phyloP scores from a whole-genome alignment of 371 early-diverging fungal species.

The Actinomucor elegans region DNA sequence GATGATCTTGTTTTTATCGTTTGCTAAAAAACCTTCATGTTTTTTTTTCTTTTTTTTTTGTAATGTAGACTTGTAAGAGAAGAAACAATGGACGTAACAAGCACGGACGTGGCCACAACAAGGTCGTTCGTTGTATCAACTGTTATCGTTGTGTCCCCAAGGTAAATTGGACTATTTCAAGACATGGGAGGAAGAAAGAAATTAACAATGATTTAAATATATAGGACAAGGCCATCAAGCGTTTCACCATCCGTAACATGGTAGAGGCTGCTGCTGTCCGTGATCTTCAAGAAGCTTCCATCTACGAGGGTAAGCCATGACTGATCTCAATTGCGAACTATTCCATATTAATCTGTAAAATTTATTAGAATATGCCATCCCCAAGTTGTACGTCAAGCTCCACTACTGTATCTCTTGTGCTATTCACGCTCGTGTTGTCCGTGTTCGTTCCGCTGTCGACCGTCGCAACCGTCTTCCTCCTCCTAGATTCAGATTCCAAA shows the following conservation, averaged over 20 bases:
- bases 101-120: slow-evolving; percentile 97
- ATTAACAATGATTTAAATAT: neutral
- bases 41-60: neutral
- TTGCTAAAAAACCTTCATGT: neutral
- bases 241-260: slow-evolving; percentile 97
- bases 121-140: slow-evolving; percentile 97
- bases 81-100: slow-evolving; percentile 99
- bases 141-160: slow-evolving; percentile 98
- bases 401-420: slow-evolving; percentile 99
- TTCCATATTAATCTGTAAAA: too few relatives aligned
- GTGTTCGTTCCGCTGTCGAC: slow-evolving; percentile 89
- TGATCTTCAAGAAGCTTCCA: slow-evolving; percentile 95
- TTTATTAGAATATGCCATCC: slow-evolving; percentile 85
- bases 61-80: slow-evolving; percentile 87
- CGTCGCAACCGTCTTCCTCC: slow-evolving; percentile 96
- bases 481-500: slow-evolving; percentile 82
- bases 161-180: too few relatives aligned
- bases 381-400: slow-evolving; percentile 97
- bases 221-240: slow-evolving; percentile 98
- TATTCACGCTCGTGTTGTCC: slow-evolving; percentile 96
- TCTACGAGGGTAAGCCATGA: slow-evolving; percentile 79
- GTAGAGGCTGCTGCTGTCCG: slow-evolving; percentile 97
- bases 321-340: too few relatives aligned
- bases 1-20: neutral
- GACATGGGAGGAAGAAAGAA: neutral